phyloP scores from a whole-genome alignment of 495 filamentous ascomycete species.

The Achaetomiella virescens region DNA sequence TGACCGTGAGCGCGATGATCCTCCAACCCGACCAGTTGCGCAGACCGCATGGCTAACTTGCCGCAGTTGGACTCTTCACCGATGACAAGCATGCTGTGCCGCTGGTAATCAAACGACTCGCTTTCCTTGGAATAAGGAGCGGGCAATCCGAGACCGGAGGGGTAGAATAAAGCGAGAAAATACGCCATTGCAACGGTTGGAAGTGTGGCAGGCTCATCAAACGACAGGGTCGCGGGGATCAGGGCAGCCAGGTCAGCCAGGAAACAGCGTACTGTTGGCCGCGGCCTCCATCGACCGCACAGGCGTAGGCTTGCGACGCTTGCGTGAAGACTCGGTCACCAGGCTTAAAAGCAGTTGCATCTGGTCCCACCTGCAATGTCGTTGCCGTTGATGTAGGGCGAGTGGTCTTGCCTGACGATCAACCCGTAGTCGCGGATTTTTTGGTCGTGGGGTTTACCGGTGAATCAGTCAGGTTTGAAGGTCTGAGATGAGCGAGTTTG shows the following conservation, averaged over 20 bases:
- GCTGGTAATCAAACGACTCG: not conserved
- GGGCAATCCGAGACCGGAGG: not conserved
- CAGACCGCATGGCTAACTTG: conserved; percentile 27
- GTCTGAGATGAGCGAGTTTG: too few species aligned
- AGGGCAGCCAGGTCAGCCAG: not conserved
- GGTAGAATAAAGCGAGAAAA: not conserved
- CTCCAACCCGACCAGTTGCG: conserved; percentile 25
- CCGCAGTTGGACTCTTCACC: conserved; percentile 20
- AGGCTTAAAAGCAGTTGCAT: not conserved
- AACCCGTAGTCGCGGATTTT: conserved; percentile 2
- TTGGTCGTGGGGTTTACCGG: not conserved
- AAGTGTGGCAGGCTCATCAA: not conserved
- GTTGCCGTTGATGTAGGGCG: not conserved
- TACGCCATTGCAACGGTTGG: not conserved
- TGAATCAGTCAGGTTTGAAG: too few species aligned
- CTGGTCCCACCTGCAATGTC: not conserved
- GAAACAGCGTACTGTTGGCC: not conserved
- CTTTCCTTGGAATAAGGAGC: not conserved
- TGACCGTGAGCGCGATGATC: conserved; percentile 21
- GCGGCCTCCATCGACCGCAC: conserved; percentile 10
- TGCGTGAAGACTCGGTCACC: not conserved
- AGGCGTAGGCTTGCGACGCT: not conserved
- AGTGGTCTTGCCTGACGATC: not conserved
- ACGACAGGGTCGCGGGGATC: not conserved
- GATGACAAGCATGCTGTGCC: not conserved